Evolutionary conservation across 352 stramenopile species (phyloP).

Genomic region (Pythium phragmiticola): DNA sequence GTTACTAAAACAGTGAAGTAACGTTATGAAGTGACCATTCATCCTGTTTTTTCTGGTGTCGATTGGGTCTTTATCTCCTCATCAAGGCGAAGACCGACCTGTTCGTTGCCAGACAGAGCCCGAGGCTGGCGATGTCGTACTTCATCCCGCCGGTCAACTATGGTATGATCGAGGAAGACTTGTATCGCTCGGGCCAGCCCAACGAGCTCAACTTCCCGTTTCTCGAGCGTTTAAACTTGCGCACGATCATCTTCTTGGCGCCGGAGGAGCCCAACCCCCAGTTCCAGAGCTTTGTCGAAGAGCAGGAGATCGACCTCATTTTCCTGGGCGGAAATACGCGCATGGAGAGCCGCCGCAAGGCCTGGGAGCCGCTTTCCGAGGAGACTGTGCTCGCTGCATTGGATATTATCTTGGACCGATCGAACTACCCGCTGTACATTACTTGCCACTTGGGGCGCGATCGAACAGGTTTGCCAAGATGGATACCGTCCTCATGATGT

Average conservation of each 20-base stretch:
- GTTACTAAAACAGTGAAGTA: conserved; percentile 14
- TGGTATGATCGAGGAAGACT: conserved; percentile 90
- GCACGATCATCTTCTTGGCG: conserved; percentile 91
- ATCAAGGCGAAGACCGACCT: not conserved
- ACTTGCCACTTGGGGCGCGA: conserved; percentile 90
- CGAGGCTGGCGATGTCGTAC: conserved; percentile 74
- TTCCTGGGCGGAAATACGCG: conserved; percentile 87
- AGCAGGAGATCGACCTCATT: conserved; percentile 89
- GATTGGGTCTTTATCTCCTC: not conserved
- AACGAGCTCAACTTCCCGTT: conserved; percentile 94
- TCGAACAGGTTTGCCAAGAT: conserved; percentile 59
- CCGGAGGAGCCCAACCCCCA: conserved; percentile 89
- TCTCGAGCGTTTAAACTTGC: conserved; percentile 87
- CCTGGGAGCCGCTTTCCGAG: conserved; percentile 83
- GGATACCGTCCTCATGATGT: not conserved
- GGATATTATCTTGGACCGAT: conserved; percentile 86
- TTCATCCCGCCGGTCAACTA: conserved; percentile 93
- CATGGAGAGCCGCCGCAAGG: conserved; percentile 86
- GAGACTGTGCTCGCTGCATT: conserved; percentile 91
- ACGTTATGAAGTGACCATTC: conserved; percentile 23
- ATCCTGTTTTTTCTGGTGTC: not conserved
- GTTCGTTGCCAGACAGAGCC: no score
- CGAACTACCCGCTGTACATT: conserved; percentile 91
- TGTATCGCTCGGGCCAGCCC: conserved; percentile 89
- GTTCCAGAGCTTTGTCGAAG: conserved; percentile 89